Conservation (phyloP, 1,139 yeast genomes). For the Arxiozyma telluris region DNA sequence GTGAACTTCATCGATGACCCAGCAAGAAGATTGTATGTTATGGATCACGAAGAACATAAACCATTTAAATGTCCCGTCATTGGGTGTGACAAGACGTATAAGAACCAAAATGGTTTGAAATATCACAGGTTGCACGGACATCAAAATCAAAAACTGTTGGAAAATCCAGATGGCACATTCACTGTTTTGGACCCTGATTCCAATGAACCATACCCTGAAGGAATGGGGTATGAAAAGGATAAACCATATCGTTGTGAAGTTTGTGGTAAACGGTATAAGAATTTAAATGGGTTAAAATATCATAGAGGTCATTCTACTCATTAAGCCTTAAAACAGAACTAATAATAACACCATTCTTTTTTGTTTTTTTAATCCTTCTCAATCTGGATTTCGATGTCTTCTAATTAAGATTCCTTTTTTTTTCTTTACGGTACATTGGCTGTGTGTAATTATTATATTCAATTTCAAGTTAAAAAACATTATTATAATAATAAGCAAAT, state of each 20-base stretch:
- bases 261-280: slow-evolving; percentile 94
- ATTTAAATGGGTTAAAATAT: slow-evolving; percentile 89
- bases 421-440: neutral
- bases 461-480: neutral
- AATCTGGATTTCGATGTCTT: neutral
- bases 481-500: neutral
- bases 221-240: slow-evolving; percentile 89
- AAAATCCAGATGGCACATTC: slow-evolving; percentile 87
- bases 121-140: slow-evolving; percentile 96
- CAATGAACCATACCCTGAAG: slow-evolving; percentile 85
- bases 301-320: slow-evolving; percentile 98
- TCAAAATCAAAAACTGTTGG: slow-evolving; percentile 85
- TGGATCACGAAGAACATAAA: slow-evolving; percentile 85
- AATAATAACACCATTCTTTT: neutral
- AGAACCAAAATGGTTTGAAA: slow-evolving; percentile 93
- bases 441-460: neutral
- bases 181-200: slow-evolving; percentile 90
- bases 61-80: slow-evolving; percentile 97
- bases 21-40: slow-evolving; percentile 83
- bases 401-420: neutral
- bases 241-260: slow-evolving; percentile 98
- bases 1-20: slow-evolving; percentile 81
- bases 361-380: neutral
- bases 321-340: slow-evolving; percentile 28
- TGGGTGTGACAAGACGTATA: slow-evolving; percentile 95